A percentile compares a stretch with the other conserved stretches of the same genome.
These are phyloP conservation scores for Rhexocercosporidium sp. DNA, from an alignment of 2,329 filamentous ascomycete species.

Conservation along the genomic window DNA sequence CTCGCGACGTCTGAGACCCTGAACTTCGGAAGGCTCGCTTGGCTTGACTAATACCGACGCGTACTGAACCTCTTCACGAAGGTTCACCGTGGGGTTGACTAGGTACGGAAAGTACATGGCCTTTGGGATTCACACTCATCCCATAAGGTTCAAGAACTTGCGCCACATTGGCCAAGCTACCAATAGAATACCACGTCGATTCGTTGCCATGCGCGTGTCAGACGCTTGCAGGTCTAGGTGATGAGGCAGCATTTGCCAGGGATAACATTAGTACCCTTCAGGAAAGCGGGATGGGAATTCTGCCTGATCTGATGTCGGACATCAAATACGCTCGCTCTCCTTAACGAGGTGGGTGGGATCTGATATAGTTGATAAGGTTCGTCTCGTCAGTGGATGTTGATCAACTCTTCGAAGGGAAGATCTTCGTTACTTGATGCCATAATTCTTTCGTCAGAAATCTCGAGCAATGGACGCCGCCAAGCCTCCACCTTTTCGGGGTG, in stretches of 20 bases:
- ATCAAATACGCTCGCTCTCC: background rate
- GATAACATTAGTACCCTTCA: background rate
- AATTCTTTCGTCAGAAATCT: background rate
- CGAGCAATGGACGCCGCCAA: background rate
- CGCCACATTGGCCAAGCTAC: background rate
- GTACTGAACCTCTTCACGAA: background rate
- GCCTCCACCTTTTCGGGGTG: slow-evolving; percentile 6
- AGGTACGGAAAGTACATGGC: background rate
- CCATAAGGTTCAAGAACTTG: background rate
- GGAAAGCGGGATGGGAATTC: background rate
- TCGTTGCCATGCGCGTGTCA: slow-evolving; percentile 2
- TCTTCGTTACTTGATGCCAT: background rate
- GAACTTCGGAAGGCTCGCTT: background rate
- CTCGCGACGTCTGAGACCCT: background rate
- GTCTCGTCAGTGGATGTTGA: slow-evolving; percentile 1
- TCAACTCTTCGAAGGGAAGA: background rate
- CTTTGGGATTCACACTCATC: background rate
- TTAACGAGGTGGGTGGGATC: background rate
- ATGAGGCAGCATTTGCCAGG: slow-evolving; percentile 1
- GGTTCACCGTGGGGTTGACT: background rate
- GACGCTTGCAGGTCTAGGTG: background rate
- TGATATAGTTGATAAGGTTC: slow-evolving; percentile 1
- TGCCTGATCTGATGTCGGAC: background rate
- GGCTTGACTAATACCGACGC: background rate
- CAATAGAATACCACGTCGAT: background rate